Evolutionary conservation across 768 basidiomycete genomes (phyloP).

Genomic region (Mycena olivaceomarginata): DNA sequence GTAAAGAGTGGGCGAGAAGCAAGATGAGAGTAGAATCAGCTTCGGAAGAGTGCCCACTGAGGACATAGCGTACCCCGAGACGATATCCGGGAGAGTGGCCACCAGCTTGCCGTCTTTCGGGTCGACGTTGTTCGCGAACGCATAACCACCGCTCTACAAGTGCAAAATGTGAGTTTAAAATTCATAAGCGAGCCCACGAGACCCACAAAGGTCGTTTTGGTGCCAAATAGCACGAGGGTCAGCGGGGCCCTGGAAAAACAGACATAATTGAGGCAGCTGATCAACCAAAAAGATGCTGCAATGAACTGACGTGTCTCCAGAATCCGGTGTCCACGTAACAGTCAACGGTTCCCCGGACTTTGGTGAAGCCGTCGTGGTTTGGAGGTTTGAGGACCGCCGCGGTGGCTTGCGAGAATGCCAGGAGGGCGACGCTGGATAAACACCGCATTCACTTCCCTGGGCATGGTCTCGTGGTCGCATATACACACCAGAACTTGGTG

Average conservation of each 20-base stretch:
- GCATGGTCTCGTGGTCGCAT: not conserved
- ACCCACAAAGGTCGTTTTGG: constrained; percentile 12
- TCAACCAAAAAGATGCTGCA: not conserved
- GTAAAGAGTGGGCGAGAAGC: not conserved
- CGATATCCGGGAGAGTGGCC: constrained; percentile 2
- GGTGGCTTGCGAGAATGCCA: constrained; percentile 10
- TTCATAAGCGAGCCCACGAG: too few relatives aligned
- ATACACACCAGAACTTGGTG: not conserved
- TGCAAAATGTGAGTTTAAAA: not conserved
- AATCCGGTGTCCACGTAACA: constrained; percentile 31
- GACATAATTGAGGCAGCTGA: too few relatives aligned
- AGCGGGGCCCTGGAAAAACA: not conserved
- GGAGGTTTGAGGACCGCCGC: constrained; percentile 31
- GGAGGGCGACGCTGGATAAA: constrained; percentile 18
- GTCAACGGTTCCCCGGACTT: not conserved
- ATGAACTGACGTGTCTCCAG: constrained; percentile 14
- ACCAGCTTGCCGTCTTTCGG: constrained; percentile 1
- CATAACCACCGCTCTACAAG: not conserved
- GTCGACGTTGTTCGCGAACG: constrained; percentile 28
- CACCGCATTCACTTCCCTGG: not conserved
- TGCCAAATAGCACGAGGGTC: constrained; percentile 15
- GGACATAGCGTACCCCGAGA: constrained; percentile 10
- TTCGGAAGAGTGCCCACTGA: not conserved
- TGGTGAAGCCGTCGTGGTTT: not conserved
- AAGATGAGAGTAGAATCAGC: too few relatives aligned